phyloP scores from a whole-genome alignment of 2,329 filamentous ascomycete species.

The Elsinoe arachidis region DNA sequence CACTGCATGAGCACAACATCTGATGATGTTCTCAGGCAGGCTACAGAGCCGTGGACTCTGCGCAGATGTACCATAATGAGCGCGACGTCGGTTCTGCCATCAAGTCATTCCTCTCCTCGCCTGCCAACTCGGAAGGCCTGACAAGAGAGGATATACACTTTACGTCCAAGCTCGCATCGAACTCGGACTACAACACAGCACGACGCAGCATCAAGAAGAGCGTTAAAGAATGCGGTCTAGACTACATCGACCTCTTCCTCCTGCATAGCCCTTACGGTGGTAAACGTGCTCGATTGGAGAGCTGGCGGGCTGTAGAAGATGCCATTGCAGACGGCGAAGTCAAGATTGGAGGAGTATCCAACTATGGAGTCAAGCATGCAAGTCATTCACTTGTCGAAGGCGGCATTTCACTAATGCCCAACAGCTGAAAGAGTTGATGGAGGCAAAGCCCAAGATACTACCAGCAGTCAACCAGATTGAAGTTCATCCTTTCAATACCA shows the following conservation, averaged over 20 bases:
- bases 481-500: slow-evolving; percentile 74
- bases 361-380: slow-evolving; percentile 63
- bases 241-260: slow-evolving; percentile 71
- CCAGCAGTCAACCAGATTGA: slow-evolving; percentile 76
- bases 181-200: slow-evolving; percentile 58
- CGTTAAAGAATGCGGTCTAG: slow-evolving; percentile 56
- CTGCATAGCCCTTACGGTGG: slow-evolving; percentile 74
- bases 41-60: slow-evolving; percentile 48
- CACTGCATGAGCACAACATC: slow-evolving; percentile 35
- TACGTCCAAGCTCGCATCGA: slow-evolving; percentile 67
- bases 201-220: slow-evolving; percentile 57
- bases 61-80: slow-evolving; percentile 65
- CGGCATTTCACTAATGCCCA: neutral
- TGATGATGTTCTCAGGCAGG: slow-evolving; percentile 29
- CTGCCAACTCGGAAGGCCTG: slow-evolving; percentile 42
- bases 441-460: slow-evolving; percentile 50
- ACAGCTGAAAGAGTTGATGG: slow-evolving; percentile 60
- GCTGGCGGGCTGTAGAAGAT: slow-evolving; percentile 70
- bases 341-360: slow-evolving; percentile 64
- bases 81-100: slow-evolving; percentile 60
- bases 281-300: slow-evolving; percentile 55
- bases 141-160: slow-evolving; percentile 66
- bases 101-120: slow-evolving; percentile 43
- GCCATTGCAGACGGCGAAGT: slow-evolving; percentile 64
- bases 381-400: slow-evolving; percentile 25